Percentiles rank a stretch among this genome's conserved stretches.
These are phyloP conservation scores for Solidago caesia DNA, from an alignment of 129 eudicot species.

Conservation along the genomic window DNA sequence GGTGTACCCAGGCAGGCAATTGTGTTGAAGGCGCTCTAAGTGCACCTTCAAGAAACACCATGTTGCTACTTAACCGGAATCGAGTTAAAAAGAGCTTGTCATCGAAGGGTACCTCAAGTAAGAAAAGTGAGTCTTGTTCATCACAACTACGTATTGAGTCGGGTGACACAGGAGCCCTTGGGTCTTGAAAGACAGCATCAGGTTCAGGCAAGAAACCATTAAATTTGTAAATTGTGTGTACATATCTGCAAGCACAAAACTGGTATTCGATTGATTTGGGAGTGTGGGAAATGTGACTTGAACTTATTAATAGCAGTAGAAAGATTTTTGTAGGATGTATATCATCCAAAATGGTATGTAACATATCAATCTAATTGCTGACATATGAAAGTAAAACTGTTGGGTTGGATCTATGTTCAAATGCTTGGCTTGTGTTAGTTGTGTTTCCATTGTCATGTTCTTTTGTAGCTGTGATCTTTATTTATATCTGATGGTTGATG, in stretches of 20 bases:
- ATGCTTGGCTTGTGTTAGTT: not conserved
- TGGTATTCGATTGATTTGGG: constrained; percentile 15
- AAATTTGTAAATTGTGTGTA: constrained; percentile 20
- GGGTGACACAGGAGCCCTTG: constrained; percentile 46
- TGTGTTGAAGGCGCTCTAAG: constrained; percentile 78
- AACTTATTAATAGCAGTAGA: constrained; percentile 7
- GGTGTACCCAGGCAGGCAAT: constrained; percentile 68
- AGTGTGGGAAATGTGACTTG: constrained; percentile 2
- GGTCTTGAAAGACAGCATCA: constrained; percentile 50
- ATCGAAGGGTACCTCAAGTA: constrained; percentile 43
- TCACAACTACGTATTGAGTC: constrained; percentile 30
- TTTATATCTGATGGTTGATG: too few species aligned
- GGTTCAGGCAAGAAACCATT: constrained; percentile 44
- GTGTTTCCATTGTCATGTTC: not conserved
- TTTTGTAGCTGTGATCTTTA: too few species aligned
- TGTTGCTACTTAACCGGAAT: constrained; percentile 55
- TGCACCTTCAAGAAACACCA: constrained; percentile 50
- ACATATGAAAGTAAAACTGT: constrained; percentile 18
- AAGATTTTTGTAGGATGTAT: constrained; percentile 23
- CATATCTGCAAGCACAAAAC: constrained; percentile 23
- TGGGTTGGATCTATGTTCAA: constrained; percentile 3
- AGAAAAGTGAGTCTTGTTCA: constrained; percentile 27
- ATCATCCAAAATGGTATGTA: constrained; percentile 19
- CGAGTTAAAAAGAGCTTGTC: constrained; percentile 54
- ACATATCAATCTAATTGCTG: constrained; percentile 31